Evolutionary conservation across 257 asterid genomes (phyloP), one percentile per base, ranked within the genome.

Genomic region (Solanum clarkiae): DNA sequence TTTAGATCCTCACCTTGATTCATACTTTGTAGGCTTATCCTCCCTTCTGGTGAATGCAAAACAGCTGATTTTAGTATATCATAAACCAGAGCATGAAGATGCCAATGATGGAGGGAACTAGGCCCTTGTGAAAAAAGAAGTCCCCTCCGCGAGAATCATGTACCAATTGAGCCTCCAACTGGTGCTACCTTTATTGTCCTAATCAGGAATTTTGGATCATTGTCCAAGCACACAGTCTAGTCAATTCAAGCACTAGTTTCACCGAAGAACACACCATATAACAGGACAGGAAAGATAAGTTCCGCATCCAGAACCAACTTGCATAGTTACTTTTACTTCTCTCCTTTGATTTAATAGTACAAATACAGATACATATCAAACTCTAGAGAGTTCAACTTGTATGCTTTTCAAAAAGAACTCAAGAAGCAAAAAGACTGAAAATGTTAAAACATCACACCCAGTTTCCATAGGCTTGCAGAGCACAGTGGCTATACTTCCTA

Each of bases 21-120:
- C 99, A 94, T 89, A 77, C 91, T 85, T 68, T 85, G 90, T 69
- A 93, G 91, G 88, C 99, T 91, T 85, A 86, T 87, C 88, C 87
- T 90, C 40, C 99, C 98, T 89, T 92, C 93, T n/a, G 97, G 94
- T 80, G 98, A 95, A 72, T 42, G 94, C 83, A 96, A 92, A 88
- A 91, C 93, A 68, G 97, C 87, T 8, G 97, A 91, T 92, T 95
- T 96, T 83, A 96, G 87, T 72, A 96, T 94, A 84, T 96, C 99
- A 85, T 96, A 96, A 55, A 95, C 96, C 97, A 49, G 99, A 98
- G 84, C 99, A 98, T 49, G 97, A 92, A 84, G 99, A 97, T 95
- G 93, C 96, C 93, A 74, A 94, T 90, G 88, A 95, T 92, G 24
- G 98, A 96, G 53, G 98, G 98, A 80, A 91, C 94, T 59, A 96